Evolutionary conservation across 2,329 filamentous ascomycete species (phyloP).

Genomic region (Fusarium mangiferae): DNA sequence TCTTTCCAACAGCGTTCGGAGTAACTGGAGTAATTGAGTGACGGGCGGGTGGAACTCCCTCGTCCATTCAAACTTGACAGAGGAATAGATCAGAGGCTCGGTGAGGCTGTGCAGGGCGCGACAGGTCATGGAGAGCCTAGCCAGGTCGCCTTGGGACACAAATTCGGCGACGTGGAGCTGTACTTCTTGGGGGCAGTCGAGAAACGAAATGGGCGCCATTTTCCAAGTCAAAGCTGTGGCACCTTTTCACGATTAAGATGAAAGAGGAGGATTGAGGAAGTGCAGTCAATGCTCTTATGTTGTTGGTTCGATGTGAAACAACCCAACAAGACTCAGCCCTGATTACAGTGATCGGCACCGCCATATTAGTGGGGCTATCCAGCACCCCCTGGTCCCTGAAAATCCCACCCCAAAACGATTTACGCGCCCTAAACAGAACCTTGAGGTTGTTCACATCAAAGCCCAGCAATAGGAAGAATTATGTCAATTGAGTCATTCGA

Average conservation of each 20-base stretch:
- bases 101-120: not conserved
- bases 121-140: not conserved
- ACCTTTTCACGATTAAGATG: not conserved
- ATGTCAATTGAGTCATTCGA: no score
- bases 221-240: no score
- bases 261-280: not conserved
- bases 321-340: not conserved
- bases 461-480: no score
- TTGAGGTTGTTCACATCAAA: no score
- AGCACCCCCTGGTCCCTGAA: not conserved
- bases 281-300: not conserved
- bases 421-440: no score
- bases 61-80: not conserved
- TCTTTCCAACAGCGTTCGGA: not conserved
- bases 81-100: not conserved
- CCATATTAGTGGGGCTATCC: fast-evolving
- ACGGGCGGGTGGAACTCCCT: not conserved
- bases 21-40: not conserved
- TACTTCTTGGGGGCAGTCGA: not conserved
- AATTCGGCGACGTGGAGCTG: not conserved
- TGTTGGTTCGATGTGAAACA: not conserved
- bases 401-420: not conserved
- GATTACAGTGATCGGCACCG: not conserved
- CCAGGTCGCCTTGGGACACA: not conserved
- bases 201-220: not conserved